Percentiles rank a stretch among this genome's conserved stretches.
phyloP scores from a whole-genome alignment of 2,329 filamentous ascomycete species.

The Aspergillus tanneri region DNA sequence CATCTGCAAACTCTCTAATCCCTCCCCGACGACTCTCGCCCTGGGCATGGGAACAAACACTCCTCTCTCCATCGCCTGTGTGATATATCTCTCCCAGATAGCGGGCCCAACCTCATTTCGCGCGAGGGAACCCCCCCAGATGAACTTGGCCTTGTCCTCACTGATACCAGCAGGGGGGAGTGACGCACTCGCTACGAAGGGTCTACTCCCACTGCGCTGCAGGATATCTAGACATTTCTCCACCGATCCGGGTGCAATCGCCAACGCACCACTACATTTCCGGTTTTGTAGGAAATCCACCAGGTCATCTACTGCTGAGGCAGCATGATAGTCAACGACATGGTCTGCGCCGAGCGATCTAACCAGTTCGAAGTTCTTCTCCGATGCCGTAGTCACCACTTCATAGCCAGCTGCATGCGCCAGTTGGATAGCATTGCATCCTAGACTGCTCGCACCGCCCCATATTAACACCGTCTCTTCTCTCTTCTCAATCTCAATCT shows the following conservation, averaged over 20 bases:
- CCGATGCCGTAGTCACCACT: not conserved
- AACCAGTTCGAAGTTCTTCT: not conserved
- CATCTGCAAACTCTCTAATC: too few relatives aligned
- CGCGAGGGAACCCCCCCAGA: too few relatives aligned
- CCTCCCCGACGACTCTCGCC: constrained; percentile 30
- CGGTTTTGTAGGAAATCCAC: too few relatives aligned
- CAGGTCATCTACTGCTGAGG: too few relatives aligned
- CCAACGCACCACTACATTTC: too few relatives aligned
- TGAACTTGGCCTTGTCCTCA: too few relatives aligned
- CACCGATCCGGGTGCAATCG: too few relatives aligned
- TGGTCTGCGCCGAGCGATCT: not conserved
- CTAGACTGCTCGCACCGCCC: not conserved
- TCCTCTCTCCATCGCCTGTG: constrained; percentile 30
- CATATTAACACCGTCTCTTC: not conserved
- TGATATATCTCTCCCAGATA: constrained; percentile 34
- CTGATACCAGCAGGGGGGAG: too few relatives aligned
- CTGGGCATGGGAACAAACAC: constrained; percentile 33
- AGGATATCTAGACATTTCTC: too few relatives aligned
- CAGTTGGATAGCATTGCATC: not conserved
- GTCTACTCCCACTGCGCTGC: too few relatives aligned
- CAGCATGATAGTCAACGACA: not conserved
- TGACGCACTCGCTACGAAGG: too few relatives aligned
- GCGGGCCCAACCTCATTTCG: constrained; percentile 29
- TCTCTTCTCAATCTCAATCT: too few relatives aligned
- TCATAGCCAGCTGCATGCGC: not conserved